phyloP scores from a whole-genome alignment of 495 filamentous ascomycete species.

The Podospora australis region DNA sequence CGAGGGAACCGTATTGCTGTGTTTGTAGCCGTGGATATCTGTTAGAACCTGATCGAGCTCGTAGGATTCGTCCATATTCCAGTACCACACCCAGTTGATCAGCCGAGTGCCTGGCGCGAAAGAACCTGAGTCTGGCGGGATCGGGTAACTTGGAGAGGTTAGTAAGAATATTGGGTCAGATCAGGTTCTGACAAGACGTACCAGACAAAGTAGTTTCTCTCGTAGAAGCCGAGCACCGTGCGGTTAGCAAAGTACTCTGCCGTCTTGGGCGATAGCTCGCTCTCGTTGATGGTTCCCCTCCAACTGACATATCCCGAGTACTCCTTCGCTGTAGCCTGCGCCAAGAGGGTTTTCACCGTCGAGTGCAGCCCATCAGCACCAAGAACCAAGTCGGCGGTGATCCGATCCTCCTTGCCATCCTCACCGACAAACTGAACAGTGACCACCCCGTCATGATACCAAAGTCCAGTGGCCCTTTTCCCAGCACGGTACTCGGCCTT shows the following conservation, averaged over 20 bases:
- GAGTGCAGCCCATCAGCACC: conserved; percentile 49
- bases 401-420: conserved; percentile 7
- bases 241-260: conserved; percentile 27
- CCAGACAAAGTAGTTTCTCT: conserved; percentile 11
- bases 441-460: conserved; percentile 24
- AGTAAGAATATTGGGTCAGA: no score
- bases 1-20: conserved; percentile 38
- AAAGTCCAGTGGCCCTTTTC: conserved; percentile 30
- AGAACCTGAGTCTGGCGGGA: conserved; percentile 39
- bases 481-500: conserved; percentile 35
- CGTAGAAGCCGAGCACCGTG: conserved; percentile 2
- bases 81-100: conserved; percentile 50
- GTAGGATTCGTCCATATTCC: conserved; percentile 31
- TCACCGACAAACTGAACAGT: conserved; percentile 20
- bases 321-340: conserved; percentile 28
- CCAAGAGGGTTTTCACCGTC: conserved; percentile 34
- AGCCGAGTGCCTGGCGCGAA: conserved; percentile 32
- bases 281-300: conserved; percentile 44
- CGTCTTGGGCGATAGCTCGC: conserved; percentile 18
- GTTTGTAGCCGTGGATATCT: conserved; percentile 31
- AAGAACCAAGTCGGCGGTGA: conserved; percentile 40
- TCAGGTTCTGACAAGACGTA: no score
- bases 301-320: conserved; percentile 49
- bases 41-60: conserved; percentile 41
- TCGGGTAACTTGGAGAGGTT: conserved; percentile 32